Percentiles rank a stretch among this genome's conserved stretches.
Conservation (phyloP, 345 rosid species). For the Euphorbia peplus region DNA sequence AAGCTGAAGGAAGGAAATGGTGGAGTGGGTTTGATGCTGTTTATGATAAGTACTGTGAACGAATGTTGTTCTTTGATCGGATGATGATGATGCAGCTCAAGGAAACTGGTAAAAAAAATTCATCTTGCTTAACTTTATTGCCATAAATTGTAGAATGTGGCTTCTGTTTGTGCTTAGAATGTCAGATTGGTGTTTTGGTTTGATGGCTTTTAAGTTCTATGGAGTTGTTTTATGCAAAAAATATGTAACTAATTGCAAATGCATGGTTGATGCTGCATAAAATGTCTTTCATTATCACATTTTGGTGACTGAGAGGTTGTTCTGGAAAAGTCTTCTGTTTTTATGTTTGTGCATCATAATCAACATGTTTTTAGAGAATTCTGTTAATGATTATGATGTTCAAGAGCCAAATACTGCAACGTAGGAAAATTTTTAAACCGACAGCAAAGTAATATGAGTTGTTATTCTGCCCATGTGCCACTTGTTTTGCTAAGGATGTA, state of each 20-base stretch:
- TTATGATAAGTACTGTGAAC: constrained; percentile 79
- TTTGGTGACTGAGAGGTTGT: background rate
- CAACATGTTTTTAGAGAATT: background rate
- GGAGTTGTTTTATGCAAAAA: too few relatives aligned
- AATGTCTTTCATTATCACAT: background rate
- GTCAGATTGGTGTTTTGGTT: too few relatives aligned
- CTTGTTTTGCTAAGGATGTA: background rate
- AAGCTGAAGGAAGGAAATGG: constrained; percentile 86
- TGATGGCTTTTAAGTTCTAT: too few relatives aligned
- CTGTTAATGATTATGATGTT: background rate
- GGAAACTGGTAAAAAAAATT: constrained; percentile 69
- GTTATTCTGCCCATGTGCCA: background rate
- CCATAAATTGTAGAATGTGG: too few relatives aligned
- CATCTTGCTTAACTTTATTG: constrained; percentile 13
- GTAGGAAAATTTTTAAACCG: background rate
- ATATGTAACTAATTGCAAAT: too few relatives aligned
- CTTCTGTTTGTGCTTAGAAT: too few relatives aligned
- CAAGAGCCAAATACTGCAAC: background rate
- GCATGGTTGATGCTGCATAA: background rate
- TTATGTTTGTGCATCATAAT: background rate
- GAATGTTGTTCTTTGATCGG: constrained; percentile 83
- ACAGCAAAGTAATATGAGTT: background rate
- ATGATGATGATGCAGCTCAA: constrained; percentile 62
- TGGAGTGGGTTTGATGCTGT: constrained; percentile 95
- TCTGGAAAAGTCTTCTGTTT: background rate